Evolutionary conservation across 768 basidiomycete genomes (phyloP).

Genomic region (Mycena galopus): DNA sequence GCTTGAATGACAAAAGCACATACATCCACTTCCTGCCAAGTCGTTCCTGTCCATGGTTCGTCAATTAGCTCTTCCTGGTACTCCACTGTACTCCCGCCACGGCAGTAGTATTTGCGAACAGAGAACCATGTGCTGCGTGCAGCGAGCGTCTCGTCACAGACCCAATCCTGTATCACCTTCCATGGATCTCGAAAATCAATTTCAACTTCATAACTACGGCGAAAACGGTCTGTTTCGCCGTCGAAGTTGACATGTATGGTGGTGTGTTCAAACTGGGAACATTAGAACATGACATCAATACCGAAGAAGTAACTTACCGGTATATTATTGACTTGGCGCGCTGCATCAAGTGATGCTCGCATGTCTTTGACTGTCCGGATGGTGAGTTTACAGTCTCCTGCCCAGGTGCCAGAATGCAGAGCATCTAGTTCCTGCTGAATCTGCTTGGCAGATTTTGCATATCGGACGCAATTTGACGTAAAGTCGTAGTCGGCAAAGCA

Average conservation of each 20-base stretch:
- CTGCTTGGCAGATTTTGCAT: background rate
- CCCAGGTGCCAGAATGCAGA: too few relatives aligned
- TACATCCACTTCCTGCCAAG: slow-evolving; percentile 36
- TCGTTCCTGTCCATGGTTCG: slow-evolving; percentile 34
- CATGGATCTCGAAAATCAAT: background rate
- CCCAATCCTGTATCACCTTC: background rate
- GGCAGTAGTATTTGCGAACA: background rate
- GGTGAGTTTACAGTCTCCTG: too few relatives aligned
- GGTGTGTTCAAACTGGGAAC: too few relatives aligned
- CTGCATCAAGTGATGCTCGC: too few relatives aligned
- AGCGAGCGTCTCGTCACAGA: background rate
- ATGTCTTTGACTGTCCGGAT: too few relatives aligned
- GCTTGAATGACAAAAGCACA: background rate
- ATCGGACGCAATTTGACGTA: background rate
- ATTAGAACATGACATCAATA: too few relatives aligned
- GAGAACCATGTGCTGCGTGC: background rate
- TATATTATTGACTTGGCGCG: too few relatives aligned
- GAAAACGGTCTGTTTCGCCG: too few relatives aligned
- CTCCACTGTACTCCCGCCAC: too few relatives aligned
- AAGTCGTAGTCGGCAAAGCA: background rate
- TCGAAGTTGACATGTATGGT: too few relatives aligned
- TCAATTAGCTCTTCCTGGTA: slow-evolving; percentile 11
- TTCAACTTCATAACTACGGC: background rate
- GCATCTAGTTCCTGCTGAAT: too few relatives aligned
- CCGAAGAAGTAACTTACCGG: too few relatives aligned